Evolutionary conservation across 768 basidiomycete species (phyloP).

Genomic region (Peribolospora kevripleyi): DNA sequence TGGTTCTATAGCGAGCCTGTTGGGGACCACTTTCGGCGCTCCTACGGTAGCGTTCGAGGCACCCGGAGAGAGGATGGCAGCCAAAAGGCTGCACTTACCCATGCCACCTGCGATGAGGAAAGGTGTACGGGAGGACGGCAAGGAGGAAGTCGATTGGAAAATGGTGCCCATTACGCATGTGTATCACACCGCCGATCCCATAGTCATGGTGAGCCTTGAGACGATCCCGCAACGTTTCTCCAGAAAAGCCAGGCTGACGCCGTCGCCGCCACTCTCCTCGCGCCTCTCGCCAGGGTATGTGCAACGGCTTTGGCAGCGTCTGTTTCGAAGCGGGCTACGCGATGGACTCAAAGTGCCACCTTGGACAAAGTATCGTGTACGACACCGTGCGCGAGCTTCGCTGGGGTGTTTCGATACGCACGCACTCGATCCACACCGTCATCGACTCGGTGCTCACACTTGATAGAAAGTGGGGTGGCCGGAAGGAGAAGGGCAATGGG

Average conservation of each 20-base stretch:
- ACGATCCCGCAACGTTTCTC: neutral
- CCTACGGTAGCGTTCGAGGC: slow-evolving; percentile 81
- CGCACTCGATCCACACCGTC: slow-evolving; percentile 16
- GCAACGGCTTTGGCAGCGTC: slow-evolving; percentile 46
- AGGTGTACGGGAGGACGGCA: slow-evolving; percentile 14
- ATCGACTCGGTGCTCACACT: slow-evolving; percentile 11
- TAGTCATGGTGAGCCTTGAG: slow-evolving; percentile 25
- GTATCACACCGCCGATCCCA: slow-evolving; percentile 82
- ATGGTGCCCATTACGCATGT: slow-evolving; percentile 39
- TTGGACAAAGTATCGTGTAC: slow-evolving; percentile 55
- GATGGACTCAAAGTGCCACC: slow-evolving; percentile 64
- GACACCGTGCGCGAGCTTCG: slow-evolving; percentile 60
- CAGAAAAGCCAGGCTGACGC: neutral
- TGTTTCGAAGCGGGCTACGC: slow-evolving; percentile 74
- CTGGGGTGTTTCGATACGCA: slow-evolving; percentile 53
- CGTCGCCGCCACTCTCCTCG: neutral
- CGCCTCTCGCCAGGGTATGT: slow-evolving; percentile 28
- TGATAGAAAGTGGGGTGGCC: slow-evolving; percentile 2
- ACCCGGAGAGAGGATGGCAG: slow-evolving; percentile 60
- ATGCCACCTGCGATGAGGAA: slow-evolving; percentile 31
- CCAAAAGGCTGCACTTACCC: slow-evolving; percentile 61
- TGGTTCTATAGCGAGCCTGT: slow-evolving; percentile 55
- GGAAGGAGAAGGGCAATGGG: slow-evolving; percentile 9
- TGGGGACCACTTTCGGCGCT: slow-evolving; percentile 73
- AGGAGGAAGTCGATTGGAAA: slow-evolving; percentile 10